Evolutionary conservation across 2,329 filamentous ascomycete species (phyloP).

Genomic region (Diaporthe longicolla): DNA sequence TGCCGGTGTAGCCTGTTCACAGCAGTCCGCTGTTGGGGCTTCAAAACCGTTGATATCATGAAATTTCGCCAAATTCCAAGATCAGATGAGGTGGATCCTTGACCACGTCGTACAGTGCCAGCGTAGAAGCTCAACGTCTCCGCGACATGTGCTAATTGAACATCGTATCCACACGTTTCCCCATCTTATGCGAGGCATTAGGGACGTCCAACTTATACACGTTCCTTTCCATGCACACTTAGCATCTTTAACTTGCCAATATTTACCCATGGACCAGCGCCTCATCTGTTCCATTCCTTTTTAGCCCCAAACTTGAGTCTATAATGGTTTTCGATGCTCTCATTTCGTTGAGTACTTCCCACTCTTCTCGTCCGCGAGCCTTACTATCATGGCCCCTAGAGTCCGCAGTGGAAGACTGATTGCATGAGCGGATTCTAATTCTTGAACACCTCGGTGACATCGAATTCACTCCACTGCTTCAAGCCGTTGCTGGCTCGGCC

Average conservation of each 20-base stretch:
- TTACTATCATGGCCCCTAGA: no score
- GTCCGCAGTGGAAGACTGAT: no score
- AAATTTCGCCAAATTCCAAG: background rate
- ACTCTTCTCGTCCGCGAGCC: background rate
- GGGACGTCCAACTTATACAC: background rate
- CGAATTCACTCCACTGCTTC: no score
- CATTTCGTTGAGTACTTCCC: background rate
- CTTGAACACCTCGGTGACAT: no score
- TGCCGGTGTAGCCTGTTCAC: background rate
- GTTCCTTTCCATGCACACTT: slow-evolving; percentile 2
- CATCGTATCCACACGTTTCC: slow-evolving; percentile 1
- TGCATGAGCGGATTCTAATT: no score
- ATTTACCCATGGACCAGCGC: background rate
- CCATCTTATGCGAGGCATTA: slow-evolving; percentile 2
- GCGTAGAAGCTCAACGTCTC: slow-evolving; percentile 1
- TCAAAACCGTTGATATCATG: slow-evolving; percentile 10
- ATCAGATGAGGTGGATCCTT: background rate
- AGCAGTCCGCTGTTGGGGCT: background rate
- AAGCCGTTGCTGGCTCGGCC: no score
- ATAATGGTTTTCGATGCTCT: background rate
- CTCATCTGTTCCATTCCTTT: background rate
- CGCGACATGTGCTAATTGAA: background rate
- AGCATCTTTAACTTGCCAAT: background rate
- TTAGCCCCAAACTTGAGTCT: background rate
- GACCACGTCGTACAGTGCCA: slow-evolving; percentile 2